Base-by-base conservation (phyloP, 805 yeast genomes). In the Tetrapisispora arboricola region DNA sequence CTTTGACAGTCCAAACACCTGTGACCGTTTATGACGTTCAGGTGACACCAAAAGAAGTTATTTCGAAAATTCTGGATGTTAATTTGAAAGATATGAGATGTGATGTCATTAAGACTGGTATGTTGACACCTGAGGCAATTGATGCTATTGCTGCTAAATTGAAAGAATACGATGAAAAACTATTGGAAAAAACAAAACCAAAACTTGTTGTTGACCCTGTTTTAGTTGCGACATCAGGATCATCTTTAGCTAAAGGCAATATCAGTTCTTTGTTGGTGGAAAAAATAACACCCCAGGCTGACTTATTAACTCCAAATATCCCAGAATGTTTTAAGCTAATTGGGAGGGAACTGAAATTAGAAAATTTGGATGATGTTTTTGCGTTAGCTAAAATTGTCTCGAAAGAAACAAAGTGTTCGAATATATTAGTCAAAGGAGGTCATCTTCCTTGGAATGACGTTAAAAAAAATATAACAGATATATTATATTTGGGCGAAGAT, bases 151-250 rank as follows among this genome's bases (percentile, higher is more conserved):
- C 56, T 4, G 61, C 60, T 6, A 59, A 62, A 37, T 44, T 75
- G 21, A 53, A 50, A 1, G 49, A 57, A 25, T 49, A 60, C 31
- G 58, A 61, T 19, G 47, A 26, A 2, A 28, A 28, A n/a, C 15
- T 19, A 4, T n/a, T 32, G 20, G 16, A 22, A 9, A 4, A 12
- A 6, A 51, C 57, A 1, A 48, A 49, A 39, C 62, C 61, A 28
- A 53, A 62, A 4, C 49, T 85, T 17, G 76, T 84, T 1, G 67
- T 86, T 32, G 96, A 86, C 56, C 94, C 96, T 0, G 95, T 86
- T 5, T 72, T 86, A 74, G 78, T 81, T 9, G 77, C 92, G 3
- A 84, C 95, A 0, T 76, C 92, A 0, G 95, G 95, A 1, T 70
- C 75, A 16, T 55, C 63, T 3, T 64, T 87, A 32, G 68, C 78